Base-by-base conservation (phyloP, 305 asterid genomes). In the Fraxinus albicans region DNA sequence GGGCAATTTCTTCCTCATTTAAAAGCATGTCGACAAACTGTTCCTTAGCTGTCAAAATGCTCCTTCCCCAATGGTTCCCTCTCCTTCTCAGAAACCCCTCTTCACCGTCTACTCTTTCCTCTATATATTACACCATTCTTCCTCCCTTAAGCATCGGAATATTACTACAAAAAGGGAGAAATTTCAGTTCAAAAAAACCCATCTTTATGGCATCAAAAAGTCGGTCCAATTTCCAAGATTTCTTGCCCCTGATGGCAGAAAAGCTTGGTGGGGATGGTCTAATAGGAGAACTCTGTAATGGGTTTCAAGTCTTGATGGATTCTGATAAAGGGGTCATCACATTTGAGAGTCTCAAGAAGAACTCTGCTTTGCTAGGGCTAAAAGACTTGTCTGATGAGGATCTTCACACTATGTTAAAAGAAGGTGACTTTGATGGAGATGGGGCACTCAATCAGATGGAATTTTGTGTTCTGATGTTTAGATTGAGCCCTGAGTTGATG, bases 391-490 rank as follows among this genome's bases (percentile, higher is more conserved):
- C 89, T 9, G 97, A 93, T 84, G 94, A 85, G n/a, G 98, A 95
- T 85, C 93, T 93, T 53, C 33, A 4, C 8, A 47, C 90, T 27
- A 95, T 95, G 98, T 80, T 93, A 0, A 85, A 86, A 55, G 98
- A 92, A 87, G 98, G 98, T 0, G 98, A 95, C 60, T 88, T 93
- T 78, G 98, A 95, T 77, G 95, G 97, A n/a, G 98, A 95, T 81
- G 97, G 92, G 8, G 97, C 98, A 27, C 86, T 95, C 74, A 91
- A 88, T 86, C 97, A 92, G 92, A 95, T 93, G 98, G 97, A 95
- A 50, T 95, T 95, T 74, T 93, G 98, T 72, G 98, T 95, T 0
- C 58, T 95, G 83, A 93, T 95, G 98, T 93, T 95, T 82, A 92
- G 98, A 86, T 88, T 92, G 83, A 95, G 98, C 83, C 98, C 98